phyloP scores from a whole-genome alignment of 495 filamentous ascomycete genomes.

The Aspergillus affinis region DNA sequence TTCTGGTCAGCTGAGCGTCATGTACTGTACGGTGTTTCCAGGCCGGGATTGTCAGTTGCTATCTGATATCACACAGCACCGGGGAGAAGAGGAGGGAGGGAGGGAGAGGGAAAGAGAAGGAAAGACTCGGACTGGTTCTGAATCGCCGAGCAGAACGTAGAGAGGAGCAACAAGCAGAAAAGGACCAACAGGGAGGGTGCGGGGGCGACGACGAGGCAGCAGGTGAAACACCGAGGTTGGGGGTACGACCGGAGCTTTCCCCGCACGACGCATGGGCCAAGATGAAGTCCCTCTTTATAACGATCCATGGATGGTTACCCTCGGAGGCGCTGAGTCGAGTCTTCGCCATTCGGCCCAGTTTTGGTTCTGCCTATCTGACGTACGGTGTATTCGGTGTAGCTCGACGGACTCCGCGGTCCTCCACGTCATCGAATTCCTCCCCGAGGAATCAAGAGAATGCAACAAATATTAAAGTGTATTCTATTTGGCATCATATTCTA shows the following conservation, averaged over 20 bases:
- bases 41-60: background rate
- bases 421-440: too few relatives aligned
- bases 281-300: background rate
- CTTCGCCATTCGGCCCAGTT: too few relatives aligned
- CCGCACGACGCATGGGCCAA: conserved; percentile 11
- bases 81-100: background rate
- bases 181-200: background rate
- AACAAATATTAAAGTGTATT: too few relatives aligned
- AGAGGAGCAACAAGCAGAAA: background rate
- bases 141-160: too few relatives aligned
- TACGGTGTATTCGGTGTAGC: background rate
- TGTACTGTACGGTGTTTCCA: background rate
- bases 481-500: too few relatives aligned
- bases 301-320: background rate
- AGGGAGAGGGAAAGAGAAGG: background rate
- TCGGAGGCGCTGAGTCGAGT: too few relatives aligned
- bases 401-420: background rate
- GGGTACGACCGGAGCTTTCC: conserved; percentile 12
- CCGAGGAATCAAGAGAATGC: background rate
- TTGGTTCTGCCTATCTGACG: too few relatives aligned
- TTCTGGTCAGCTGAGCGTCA: background rate
- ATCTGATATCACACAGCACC: background rate
- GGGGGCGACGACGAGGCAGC: too few relatives aligned
- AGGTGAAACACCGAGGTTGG: background rate
- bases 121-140: background rate